Base-by-base conservation (phyloP, 768 basidiomycete species). In the Jaapia argillacea region DNA sequence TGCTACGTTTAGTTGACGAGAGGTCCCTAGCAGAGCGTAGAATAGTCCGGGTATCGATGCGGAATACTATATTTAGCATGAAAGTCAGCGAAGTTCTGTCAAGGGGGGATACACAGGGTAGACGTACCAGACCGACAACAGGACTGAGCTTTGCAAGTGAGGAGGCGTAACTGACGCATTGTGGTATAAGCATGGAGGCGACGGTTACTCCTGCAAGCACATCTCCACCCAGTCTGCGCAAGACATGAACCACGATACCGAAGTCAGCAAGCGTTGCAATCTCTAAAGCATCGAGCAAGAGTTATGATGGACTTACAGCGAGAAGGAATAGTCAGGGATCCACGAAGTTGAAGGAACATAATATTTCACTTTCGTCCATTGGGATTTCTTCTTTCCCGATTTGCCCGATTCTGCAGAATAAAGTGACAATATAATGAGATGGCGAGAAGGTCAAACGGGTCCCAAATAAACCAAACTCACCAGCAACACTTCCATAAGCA, bases 141-240 rank as follows among this genome's bases (percentile, higher is more conserved):
- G 92, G 91, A 48, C 77, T 85, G 31, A 96, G 65, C 51, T 86
- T 79, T 14, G 92, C 90, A 7, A 97, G 67, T 0, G 89, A 85
- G 3, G 85, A 79, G 5, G 89, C 93, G 55, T 97, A 96, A 58
- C 86, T 89, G 58, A 96, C 85, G 1, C 88, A 86, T 59, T 88
- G 82, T 4, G 87, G 85, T 55, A 88, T 84, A 36, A 88, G 69
- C 73, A 88, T 84, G 41, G 78, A 81, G 16, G 85, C 84, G 6
- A 96, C 79, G 0, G 91, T 91, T 23, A 91, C 55, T 14, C 92
- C 93, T 22, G 87, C 88, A 0, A 90, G 67, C n/a, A 88, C 52
- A 59, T 93, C 89, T 16, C 79, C 79, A 6, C 71, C 66, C 20
- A 82, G 65, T 31, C 77, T 80, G 28, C 36, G 43, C 14, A 42